phyloP scores from a whole-genome alignment of 2,329 filamentous ascomycete genomes.

The Scytalidium sp. region DNA sequence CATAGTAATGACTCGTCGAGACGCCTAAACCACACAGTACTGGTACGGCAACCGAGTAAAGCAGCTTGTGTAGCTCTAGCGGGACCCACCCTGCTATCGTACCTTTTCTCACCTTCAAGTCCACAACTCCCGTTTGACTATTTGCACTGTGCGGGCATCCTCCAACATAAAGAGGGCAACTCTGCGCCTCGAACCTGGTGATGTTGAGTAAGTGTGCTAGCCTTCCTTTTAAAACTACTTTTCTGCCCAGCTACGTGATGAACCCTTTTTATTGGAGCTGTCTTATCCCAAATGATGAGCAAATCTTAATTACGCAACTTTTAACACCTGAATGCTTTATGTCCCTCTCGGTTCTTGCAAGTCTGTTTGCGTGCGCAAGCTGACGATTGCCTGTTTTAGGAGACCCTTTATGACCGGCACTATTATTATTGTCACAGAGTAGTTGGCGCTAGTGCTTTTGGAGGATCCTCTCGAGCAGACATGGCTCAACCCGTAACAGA shows the following conservation, averaged over 20 bases:
- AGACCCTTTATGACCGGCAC: slow-evolving; percentile 1
- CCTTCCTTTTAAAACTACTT: neutral
- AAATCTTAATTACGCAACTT: slow-evolving; percentile 27
- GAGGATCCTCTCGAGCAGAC: neutral
- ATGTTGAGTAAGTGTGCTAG: neutral
- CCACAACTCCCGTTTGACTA: neutral
- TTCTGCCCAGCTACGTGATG: slow-evolving; percentile 13
- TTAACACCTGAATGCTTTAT: slow-evolving; percentile 5
- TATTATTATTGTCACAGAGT: neutral
- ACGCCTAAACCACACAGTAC: too few relatives aligned
- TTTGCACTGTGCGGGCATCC: neutral
- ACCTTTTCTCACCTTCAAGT: neutral
- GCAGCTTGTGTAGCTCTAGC: too few relatives aligned
- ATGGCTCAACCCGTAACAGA: slow-evolving; percentile 16
- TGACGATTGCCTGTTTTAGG: slow-evolving; percentile 1
- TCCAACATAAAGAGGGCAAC: neutral
- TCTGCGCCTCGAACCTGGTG: neutral
- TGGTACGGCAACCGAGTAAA: too few relatives aligned
- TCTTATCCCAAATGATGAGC: slow-evolving; percentile 29
- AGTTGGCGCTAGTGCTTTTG: neutral
- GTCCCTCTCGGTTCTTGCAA: slow-evolving; percentile 1
- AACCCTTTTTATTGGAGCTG: slow-evolving; percentile 32
- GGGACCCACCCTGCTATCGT: neutral
- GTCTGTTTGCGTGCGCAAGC: neutral
- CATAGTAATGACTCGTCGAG: too few relatives aligned